A percentile compares a stretch with the other conserved stretches of the same genome.
Evolutionary conservation across 352 stramenopile species (phyloP).

Genomic region (Hyaloperonospora arabidopsidis): DNA sequence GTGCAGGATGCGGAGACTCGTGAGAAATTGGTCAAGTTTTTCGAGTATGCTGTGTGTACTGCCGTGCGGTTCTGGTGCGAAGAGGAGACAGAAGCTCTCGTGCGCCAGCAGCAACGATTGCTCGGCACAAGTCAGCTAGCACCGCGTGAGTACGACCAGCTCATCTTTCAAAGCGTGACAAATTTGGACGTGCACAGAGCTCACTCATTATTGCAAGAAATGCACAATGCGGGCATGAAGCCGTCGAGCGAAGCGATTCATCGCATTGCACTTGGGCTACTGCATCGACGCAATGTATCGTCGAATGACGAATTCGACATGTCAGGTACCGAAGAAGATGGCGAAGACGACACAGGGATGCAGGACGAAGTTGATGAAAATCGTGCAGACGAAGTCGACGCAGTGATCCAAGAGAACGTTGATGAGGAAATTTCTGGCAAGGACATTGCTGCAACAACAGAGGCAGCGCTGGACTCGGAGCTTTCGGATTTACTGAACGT

Average conservation of each 20-base stretch:
- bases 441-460: slow-evolving; percentile 10
- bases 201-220: slow-evolving; percentile 63
- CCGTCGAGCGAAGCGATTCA: slow-evolving; percentile 65
- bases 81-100: slow-evolving; percentile 43
- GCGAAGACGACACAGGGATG: slow-evolving; percentile 2
- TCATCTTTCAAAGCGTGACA: slow-evolving; percentile 58
- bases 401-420: slow-evolving; percentile 5
- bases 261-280: slow-evolving; percentile 51
- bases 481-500: slow-evolving; percentile 28
- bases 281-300: slow-evolving; percentile 36
- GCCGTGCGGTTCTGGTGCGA: slow-evolving; percentile 52
- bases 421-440: too few relatives aligned
- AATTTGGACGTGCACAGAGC: slow-evolving; percentile 40
- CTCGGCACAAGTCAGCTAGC: slow-evolving; percentile 26
- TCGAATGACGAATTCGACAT: background rate
- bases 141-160: slow-evolving; percentile 49
- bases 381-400: slow-evolving; percentile 4
- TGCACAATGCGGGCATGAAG: slow-evolving; percentile 68
- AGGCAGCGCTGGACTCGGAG: slow-evolving; percentile 27
- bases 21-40: slow-evolving; percentile 43
- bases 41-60: slow-evolving; percentile 49
- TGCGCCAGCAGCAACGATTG: slow-evolving; percentile 48
- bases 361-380: slow-evolving; percentile 14
- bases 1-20: slow-evolving; percentile 12
- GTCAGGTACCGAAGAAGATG: slow-evolving; percentile 3